Evolutionary conservation across 2,329 filamentous ascomycete species (phyloP).

Genomic region (Dissoconium aciculare): DNA sequence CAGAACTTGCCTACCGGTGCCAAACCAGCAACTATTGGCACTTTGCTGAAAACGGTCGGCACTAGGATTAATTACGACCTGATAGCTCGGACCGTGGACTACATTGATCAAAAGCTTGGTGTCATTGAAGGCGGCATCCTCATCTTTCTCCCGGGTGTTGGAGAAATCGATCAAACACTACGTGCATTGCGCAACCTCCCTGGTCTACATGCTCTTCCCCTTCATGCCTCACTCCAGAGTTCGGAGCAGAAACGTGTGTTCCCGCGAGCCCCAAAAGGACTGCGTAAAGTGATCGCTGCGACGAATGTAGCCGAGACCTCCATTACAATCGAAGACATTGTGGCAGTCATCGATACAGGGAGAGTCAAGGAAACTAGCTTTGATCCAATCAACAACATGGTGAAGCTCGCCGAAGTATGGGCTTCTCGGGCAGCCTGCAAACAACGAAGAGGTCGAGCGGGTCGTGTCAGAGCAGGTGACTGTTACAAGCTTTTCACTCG

Average conservation of each 20-base stretch:
- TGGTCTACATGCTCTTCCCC: slow-evolving; percentile 62
- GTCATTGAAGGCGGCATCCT: slow-evolving; percentile 70
- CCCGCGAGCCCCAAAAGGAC: slow-evolving; percentile 55
- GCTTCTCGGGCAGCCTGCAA: slow-evolving; percentile 88
- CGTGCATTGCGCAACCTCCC: slow-evolving; percentile 49
- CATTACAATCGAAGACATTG: slow-evolving; percentile 94
- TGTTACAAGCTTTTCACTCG: slow-evolving; percentile 94
- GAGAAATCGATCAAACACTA: slow-evolving; percentile 77
- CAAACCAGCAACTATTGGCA: slow-evolving; percentile 21
- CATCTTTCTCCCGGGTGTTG: slow-evolving; percentile 85
- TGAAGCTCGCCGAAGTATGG: slow-evolving; percentile 88
- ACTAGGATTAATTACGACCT: slow-evolving; percentile 86
- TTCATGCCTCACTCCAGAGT: slow-evolving; percentile 85
- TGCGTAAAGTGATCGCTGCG: slow-evolving; percentile 81
- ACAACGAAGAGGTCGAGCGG: slow-evolving; percentile 81
- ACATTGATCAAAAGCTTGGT: slow-evolving; percentile 65
- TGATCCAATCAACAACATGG: slow-evolving; percentile 83
- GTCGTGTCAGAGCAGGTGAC: slow-evolving; percentile 74
- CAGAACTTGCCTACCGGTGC: slow-evolving; percentile 13
- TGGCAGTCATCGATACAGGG: slow-evolving; percentile 89
- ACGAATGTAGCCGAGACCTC: slow-evolving; percentile 98
- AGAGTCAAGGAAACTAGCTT: slow-evolving; percentile 95
- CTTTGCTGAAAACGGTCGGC: slow-evolving; percentile 34
- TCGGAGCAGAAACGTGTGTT: slow-evolving; percentile 82
- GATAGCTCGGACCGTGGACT: slow-evolving; percentile 61